Base-by-base conservation (phyloP, 2,329 filamentous ascomycete species). In the Colletotrichum cordylinicola region DNA sequence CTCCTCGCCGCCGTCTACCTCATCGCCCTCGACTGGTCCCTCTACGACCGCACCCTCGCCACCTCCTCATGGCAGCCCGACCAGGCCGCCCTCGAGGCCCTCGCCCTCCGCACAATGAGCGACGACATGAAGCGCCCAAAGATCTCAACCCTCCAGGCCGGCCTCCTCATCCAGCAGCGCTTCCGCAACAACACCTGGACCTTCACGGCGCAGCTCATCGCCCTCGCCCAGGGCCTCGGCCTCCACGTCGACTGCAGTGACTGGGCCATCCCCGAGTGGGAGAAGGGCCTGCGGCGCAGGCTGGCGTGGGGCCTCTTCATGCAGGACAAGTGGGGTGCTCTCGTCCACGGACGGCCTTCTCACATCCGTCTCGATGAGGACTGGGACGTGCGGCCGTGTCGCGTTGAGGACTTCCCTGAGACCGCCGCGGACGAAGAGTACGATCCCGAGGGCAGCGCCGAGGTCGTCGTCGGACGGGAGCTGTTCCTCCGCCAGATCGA, bases 281-380 rank as follows among this genome's bases (percentile, higher is more conserved):
- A 94, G 79, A 88, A 90, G 70, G 90, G 91, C 0, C 83, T 93
- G 21, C 85, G 92, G 16, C 90, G 91, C 79, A 85, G 92, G 16
- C 83, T 94, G 1, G 91, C 90, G 0, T 94, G 92, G 92, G 91
- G 89, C 3, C 82, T 93, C 1, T 93, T 89, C 77, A 91, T 93
- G 86, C 92, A 93, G 80, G 92, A 94, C 77, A 91, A 90, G 79
- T 93, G 90, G 91, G 88, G 89, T 4, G 87, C 89, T 4, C 84
- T 91, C 48, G 88, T 90, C 33, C 89, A 91, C 77, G 91, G 91
- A 9, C 85, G 91, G 31, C 90, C 90, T 13, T 89, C 88, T 29
- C 88, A 91, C 67, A 89, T 92, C 29, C 82, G 82, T 13, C 85
- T 85, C 7, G 82, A 85, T 4, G 85, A 85, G 9, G 90, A 92